A percentile compares a stretch with the other conserved stretches of the same genome.
These are phyloP conservation scores for Naganishia liquefaciens DNA, from an alignment of 1,284 basidiomycete species.

Conservation along the genomic window DNA sequence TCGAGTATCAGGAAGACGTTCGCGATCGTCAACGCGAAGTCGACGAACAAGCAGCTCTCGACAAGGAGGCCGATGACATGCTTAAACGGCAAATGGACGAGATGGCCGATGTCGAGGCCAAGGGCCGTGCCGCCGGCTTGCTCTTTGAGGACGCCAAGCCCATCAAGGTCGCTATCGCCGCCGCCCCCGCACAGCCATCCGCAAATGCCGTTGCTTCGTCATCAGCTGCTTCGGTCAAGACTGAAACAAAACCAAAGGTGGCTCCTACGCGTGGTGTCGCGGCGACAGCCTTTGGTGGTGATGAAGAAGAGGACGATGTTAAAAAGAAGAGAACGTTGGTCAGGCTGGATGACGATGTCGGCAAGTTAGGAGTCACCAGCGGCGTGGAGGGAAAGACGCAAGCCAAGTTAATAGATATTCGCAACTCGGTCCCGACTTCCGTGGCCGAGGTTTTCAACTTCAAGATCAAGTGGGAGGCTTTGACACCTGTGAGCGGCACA, in stretches of 20 bases:
- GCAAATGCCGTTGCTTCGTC: conserved; percentile 45
- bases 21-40: conserved; percentile 77
- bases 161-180: conserved; percentile 71
- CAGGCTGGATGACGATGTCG: conserved; percentile 72
- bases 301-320: conserved; percentile 79
- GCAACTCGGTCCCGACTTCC: conserved; percentile 66
- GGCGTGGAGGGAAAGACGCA: conserved; percentile 73
- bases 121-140: conserved; percentile 81
- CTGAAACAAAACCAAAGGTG: conserved; percentile 55
- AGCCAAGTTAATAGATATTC: conserved; percentile 74
- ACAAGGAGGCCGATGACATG: conserved; percentile 82
- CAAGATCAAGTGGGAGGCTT: conserved; percentile 80
- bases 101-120: conserved; percentile 79
- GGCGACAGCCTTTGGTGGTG: conserved; percentile 62
- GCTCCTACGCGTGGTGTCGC: conserved; percentile 31
- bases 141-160: conserved; percentile 86
- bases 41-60: conserved; percentile 76
- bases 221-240: conserved; percentile 54
- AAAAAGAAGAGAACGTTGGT: conserved; percentile 76
- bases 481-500: conserved; percentile 68
- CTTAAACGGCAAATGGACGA: conserved; percentile 86
- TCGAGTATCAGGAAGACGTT: conserved; percentile 78
- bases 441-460: conserved; percentile 73
- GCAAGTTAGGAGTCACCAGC: conserved; percentile 52
- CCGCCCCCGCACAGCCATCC: conserved; percentile 35